phyloP scores from a whole-genome alignment of 805 yeast genomes.

The Cyberlindnera americana region DNA sequence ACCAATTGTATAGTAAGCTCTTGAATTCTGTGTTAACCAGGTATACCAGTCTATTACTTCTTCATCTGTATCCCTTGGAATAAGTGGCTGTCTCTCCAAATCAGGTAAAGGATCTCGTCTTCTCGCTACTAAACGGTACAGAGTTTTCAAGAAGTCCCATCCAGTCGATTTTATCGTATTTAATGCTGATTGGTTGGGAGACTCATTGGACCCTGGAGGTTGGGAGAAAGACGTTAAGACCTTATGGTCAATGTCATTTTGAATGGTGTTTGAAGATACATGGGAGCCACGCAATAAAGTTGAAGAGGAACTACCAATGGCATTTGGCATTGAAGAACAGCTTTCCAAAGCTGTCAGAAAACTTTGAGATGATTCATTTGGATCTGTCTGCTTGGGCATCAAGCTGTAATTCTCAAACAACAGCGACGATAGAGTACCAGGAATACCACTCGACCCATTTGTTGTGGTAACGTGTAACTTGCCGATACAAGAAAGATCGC shows the following conservation, averaged over 20 bases:
- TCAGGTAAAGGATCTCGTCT: too few relatives aligned
- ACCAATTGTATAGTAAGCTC: constrained; percentile 2
- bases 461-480: neutral
- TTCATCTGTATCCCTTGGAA: constrained; percentile 2
- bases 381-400: constrained; percentile 1
- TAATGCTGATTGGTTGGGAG: too few relatives aligned
- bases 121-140: too few relatives aligned
- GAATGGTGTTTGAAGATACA: too few relatives aligned
- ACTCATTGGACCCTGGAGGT: neutral
- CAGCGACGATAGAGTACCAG: neutral
- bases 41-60: neutral
- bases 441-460: too few relatives aligned
- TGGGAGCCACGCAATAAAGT: too few relatives aligned
- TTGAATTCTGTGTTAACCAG: neutral
- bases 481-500: neutral
- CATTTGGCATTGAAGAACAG: too few relatives aligned
- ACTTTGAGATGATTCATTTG: constrained; percentile 4
- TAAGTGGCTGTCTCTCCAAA: constrained; percentile 13
- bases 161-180: too few relatives aligned
- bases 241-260: too few relatives aligned
- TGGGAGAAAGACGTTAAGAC: neutral
- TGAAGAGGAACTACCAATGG: too few relatives aligned
- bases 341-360: constrained; percentile 11
- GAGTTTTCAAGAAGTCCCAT: too few relatives aligned
- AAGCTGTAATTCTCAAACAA: constrained; percentile 9